Evolutionary conservation across 441 rosid species (phyloP), one percentile per base, ranked within the genome.

Genomic region (Pelargonium australe): DNA sequence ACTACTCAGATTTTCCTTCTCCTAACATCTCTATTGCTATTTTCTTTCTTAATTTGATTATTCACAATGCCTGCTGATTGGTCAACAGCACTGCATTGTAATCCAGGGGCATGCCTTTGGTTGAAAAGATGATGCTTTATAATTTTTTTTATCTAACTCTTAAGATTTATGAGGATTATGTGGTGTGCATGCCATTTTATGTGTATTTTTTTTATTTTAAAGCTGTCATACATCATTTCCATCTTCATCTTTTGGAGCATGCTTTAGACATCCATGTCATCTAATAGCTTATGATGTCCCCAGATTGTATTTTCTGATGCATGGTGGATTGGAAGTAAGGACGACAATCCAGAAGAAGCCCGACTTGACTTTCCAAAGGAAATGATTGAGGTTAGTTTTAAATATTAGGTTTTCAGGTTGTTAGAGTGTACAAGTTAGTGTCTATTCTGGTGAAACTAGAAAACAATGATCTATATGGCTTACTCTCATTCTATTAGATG

Each of bases 311-410:
- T 91, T 80, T 85, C 99, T 71, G 96, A 94, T 64, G 92, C 87
- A 65, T 89, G 97, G 95, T 94, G 96, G 99, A 87, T 94, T 80
- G 99, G 99, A 47, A 89, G 79, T 23, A 83, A 85, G 78, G 95
- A 89, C 25, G 90, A 94, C n/a, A 94, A 91, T 70, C 97, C 92
- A 0, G 89, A 87, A 40, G 97, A 94, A 85, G 83, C 75, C 0
- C 82, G 78, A 1, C 92, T 94, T 65, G 90, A 88, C 41, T 89
- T 94, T 74, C 99, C 96, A 41, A 76, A 87, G 73, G 94, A 88
- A 69, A 55, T 91, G 31, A 65, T 75, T 78, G 82, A 86, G 98
- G 97, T 88, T 83, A 67, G 65, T 64, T 80, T 70, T 64, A 19
- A 17, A 25, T 17, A 51, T 9, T 14, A 13, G 25, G 53, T 55